Evolutionary conservation across 2,329 filamentous ascomycete species (phyloP).

Genomic region (Fusarium pseudonygamai): DNA sequence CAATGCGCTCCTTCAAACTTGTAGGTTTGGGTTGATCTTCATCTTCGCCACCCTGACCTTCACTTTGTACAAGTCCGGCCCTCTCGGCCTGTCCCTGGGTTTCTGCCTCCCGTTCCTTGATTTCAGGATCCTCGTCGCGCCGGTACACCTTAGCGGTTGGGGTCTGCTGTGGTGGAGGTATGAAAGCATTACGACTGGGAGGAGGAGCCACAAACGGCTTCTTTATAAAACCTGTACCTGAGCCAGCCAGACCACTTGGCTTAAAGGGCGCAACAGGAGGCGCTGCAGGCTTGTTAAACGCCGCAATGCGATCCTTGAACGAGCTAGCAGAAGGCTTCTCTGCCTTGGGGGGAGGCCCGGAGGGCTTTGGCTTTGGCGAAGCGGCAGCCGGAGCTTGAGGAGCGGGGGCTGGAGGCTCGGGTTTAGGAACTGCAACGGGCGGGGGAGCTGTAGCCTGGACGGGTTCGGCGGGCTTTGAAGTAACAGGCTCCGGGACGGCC

Average conservation of each 20-base stretch:
- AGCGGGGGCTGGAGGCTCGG: constrained; percentile 45
- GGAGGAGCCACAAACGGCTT: constrained; percentile 97
- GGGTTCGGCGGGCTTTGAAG: constrained; percentile 49
- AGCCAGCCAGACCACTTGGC: constrained; percentile 68
- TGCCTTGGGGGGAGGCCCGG: constrained; percentile 70
- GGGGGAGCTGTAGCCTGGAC: constrained; percentile 43
- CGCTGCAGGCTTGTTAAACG: constrained; percentile 91
- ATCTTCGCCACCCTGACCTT: constrained; percentile 60
- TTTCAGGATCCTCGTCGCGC: constrained; percentile 85
- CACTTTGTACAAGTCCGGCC: constrained; percentile 66
- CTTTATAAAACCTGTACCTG: constrained; percentile 81
- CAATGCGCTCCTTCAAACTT: constrained; percentile 94
- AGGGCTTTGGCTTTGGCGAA: constrained; percentile 53
- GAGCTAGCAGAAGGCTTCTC: constrained; percentile 81
- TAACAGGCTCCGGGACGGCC: constrained; percentile 39
- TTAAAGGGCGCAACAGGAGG: constrained; percentile 92
- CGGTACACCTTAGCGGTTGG: constrained; percentile 81
- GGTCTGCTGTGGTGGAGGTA: constrained; percentile 78
- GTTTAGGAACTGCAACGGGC: constrained; percentile 40
- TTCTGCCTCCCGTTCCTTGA: constrained; percentile 72
- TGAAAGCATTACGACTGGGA: constrained; percentile 89
- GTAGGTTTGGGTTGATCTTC: constrained; percentile 91
- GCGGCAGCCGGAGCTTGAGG: constrained; percentile 42
- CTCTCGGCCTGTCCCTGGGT: constrained; percentile 73
- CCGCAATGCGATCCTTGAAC: constrained; percentile 95